A percentile compares a stretch with the other conserved stretches of the same genome.
Conservation (phyloP, 139 green algal genomes). For the Micractinium sp. region DNA sequence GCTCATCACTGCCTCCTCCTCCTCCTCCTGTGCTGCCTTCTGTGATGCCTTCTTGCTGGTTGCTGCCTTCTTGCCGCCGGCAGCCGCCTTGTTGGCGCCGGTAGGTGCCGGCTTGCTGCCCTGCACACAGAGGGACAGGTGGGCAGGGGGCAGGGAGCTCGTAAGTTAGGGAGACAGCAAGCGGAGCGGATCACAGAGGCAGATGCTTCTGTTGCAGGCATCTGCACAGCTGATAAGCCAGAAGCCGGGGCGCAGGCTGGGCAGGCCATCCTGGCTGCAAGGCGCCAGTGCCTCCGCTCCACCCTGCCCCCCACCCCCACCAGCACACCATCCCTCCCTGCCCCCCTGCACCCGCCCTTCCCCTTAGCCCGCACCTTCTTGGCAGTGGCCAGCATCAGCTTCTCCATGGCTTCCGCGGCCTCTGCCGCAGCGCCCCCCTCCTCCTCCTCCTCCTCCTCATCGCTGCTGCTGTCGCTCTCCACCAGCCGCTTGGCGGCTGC, state of each 20-base stretch:
- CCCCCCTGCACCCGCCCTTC: neutral
- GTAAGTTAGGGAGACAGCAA: neutral
- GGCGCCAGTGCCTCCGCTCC: too few species aligned
- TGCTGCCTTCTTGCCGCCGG: neutral
- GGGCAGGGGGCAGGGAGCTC: neutral
- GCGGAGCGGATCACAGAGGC: neutral
- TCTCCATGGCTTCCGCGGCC: constrained; percentile 12
- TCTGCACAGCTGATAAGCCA: neutral
- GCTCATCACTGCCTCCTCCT: neutral
- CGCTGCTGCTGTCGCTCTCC: constrained; percentile 22
- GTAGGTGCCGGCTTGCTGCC: neutral
- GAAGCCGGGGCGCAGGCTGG: too few species aligned
- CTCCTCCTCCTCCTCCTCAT: neutral
- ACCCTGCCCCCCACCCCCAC: neutral
- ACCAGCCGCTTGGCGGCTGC: neutral
- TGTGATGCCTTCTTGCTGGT: neutral
- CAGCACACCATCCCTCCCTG: neutral
- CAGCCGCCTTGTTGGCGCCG: neutral
- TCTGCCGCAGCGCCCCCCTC: neutral
- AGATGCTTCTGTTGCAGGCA: neutral
- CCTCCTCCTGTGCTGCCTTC: neutral
- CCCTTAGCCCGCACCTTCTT: neutral
- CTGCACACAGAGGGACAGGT: neutral
- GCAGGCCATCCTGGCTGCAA: too few species aligned
- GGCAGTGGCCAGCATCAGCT: constrained; percentile 26